A percentile compares a stretch with the other conserved stretches of the same genome.
phyloP scores from a whole-genome alignment of 2,329 filamentous ascomycete genomes.

The Chaetomiaceae sp. region DNA sequence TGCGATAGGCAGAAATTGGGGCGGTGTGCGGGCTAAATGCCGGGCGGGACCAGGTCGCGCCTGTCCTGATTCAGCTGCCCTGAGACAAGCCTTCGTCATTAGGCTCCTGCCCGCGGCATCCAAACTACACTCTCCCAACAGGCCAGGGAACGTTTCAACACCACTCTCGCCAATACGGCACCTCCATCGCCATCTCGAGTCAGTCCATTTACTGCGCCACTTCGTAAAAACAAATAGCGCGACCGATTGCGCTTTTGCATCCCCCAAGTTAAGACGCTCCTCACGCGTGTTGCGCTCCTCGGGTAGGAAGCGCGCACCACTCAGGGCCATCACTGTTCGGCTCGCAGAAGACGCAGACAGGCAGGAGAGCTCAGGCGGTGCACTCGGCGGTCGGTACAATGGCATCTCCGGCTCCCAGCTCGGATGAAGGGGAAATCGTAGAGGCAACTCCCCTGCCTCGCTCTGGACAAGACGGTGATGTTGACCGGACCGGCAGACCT shows the following conservation, averaged over 20 bases:
- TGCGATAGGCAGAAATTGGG: neutral
- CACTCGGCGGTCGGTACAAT: slow-evolving; percentile 24
- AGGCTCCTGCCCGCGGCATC: too few species aligned
- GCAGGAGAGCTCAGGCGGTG: neutral
- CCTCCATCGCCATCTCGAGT: too few species aligned
- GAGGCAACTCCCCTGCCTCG: slow-evolving; percentile 85
- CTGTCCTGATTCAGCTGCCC: too few species aligned
- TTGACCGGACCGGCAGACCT: slow-evolving; percentile 90
- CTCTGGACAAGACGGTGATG: slow-evolving; percentile 64
- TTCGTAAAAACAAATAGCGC: too few species aligned
- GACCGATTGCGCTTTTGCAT: too few species aligned
- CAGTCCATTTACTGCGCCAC: too few species aligned
- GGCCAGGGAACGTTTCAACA: too few species aligned
- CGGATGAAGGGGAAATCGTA: slow-evolving; percentile 82
- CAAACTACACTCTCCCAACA: too few species aligned
- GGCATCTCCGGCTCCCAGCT: slow-evolving; percentile 46
- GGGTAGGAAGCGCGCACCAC: neutral
- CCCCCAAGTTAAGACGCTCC: too few species aligned
- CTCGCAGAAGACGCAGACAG: neutral
- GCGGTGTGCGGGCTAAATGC: slow-evolving; percentile 16
- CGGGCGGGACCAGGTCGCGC: slow-evolving; percentile 1
- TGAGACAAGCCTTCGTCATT: too few species aligned
- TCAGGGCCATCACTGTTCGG: neutral
- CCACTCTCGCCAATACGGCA: too few species aligned
- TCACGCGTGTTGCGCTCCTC: slow-evolving; percentile 5